phyloP scores from a whole-genome alignment of 495 filamentous ascomycete species.

The Tuber umbilicatum region DNA sequence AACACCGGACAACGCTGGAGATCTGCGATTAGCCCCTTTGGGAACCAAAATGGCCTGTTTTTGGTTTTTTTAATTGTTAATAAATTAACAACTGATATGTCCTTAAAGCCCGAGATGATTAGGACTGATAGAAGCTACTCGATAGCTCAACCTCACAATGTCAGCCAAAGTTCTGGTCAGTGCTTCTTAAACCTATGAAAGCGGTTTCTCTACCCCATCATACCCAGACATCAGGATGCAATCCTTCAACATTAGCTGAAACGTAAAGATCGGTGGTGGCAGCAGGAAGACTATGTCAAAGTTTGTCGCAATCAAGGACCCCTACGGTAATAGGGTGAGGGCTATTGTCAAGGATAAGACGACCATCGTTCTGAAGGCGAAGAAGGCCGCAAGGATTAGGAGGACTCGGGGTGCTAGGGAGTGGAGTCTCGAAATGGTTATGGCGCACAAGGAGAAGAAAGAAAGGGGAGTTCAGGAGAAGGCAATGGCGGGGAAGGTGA shows the following conservation, averaged over 20 bases:
- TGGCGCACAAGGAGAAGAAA: too few relatives aligned
- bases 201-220: background rate
- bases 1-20: background rate
- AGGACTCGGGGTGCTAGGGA: too few relatives aligned
- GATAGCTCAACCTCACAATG: background rate
- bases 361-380: too few relatives aligned
- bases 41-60: background rate
- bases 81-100: background rate
- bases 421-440: too few relatives aligned
- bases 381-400: too few relatives aligned
- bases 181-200: background rate
- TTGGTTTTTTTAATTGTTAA: background rate
- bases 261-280: too few relatives aligned
- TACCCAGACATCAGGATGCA: background rate
- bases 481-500: too few relatives aligned
- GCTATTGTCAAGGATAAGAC: too few relatives aligned
- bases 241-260: background rate
- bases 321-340: too few relatives aligned
- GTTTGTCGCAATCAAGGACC: too few relatives aligned
- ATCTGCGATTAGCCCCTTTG: background rate
- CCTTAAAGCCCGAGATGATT: background rate
- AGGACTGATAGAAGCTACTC: background rate
- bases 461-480: too few relatives aligned
- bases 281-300: too few relatives aligned
- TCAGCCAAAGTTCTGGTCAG: background rate